These are phyloP conservation scores for Ceratocystis variospora DNA, from an alignment of 2,329 filamentous ascomycete species.

Conservation along the genomic window DNA sequence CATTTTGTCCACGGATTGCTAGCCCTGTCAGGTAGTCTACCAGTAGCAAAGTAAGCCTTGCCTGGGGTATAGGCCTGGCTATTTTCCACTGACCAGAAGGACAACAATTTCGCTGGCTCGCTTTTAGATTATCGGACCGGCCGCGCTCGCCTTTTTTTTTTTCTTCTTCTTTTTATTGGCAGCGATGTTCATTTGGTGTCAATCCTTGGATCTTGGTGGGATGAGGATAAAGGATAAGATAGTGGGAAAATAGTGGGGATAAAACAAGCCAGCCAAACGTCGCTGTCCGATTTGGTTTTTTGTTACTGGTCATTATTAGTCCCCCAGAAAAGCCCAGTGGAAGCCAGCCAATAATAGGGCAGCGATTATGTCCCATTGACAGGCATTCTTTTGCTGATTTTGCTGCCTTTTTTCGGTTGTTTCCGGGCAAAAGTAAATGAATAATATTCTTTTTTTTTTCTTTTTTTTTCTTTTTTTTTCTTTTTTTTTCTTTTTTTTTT, in stretches of 20 bases:
- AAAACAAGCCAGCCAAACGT: not conserved
- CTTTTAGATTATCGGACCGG: not conserved
- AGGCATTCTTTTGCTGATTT: not conserved
- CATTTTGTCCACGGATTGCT: not conserved
- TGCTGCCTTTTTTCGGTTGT: not conserved
- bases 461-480: not conserved
- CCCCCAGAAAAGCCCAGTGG: not conserved
- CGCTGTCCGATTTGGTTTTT: not conserved
- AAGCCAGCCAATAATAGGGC: not conserved
- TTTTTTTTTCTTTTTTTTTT: not conserved
- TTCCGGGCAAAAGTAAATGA: constrained; percentile 1
- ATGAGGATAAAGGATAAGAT: not conserved
- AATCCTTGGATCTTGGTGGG: not conserved
- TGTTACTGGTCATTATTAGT: constrained; percentile 4
- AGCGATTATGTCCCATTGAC: not conserved
- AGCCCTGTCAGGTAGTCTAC: not conserved
- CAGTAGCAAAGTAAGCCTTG: not conserved
- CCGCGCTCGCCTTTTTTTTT: not conserved
- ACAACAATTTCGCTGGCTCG: not conserved
- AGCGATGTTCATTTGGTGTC: not conserved
- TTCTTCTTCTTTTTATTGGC: not conserved
- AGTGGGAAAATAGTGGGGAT: not conserved
- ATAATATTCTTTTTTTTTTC: not conserved
- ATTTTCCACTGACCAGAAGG: not conserved
- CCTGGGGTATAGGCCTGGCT: not conserved